These are phyloP conservation scores for Phialophora macrospora DNA, from an alignment of 2,329 filamentous ascomycete species.

Conservation along the genomic window DNA sequence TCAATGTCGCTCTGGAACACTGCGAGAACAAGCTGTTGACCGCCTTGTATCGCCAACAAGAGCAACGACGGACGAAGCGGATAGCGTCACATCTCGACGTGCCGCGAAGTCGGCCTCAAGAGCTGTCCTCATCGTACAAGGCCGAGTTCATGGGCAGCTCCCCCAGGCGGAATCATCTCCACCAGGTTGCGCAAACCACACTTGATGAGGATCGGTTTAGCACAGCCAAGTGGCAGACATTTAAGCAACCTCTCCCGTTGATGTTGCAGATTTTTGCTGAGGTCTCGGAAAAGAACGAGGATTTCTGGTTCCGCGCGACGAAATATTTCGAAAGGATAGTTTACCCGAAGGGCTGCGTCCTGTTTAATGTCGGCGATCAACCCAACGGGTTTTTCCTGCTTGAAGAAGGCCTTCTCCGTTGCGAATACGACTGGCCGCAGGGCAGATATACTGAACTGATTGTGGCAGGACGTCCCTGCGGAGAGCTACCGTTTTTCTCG, in stretches of 20 bases:
- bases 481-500: slow-evolving; percentile 94
- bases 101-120: slow-evolving; percentile 28
- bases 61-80: slow-evolving; percentile 47
- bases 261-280: slow-evolving; percentile 96
- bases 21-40: slow-evolving; percentile 94
- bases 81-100: slow-evolving; percentile 36
- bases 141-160: slow-evolving; percentile 69
- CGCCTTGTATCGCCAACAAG: slow-evolving; percentile 73
- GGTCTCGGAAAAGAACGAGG: slow-evolving; percentile 81
- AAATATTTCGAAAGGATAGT: slow-evolving; percentile 75
- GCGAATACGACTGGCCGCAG: slow-evolving; percentile 89
- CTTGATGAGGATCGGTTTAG: slow-evolving; percentile 67
- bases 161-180: slow-evolving; percentile 77
- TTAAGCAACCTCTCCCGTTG: slow-evolving; percentile 86
- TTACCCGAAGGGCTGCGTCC: slow-evolving; percentile 69
- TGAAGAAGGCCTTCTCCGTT: slow-evolving; percentile 84
- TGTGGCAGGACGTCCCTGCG: slow-evolving; percentile 90
- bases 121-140: slow-evolving; percentile 38
- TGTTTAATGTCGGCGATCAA: slow-evolving; percentile 77
- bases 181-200: slow-evolving; percentile 76
- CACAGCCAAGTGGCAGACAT: slow-evolving; percentile 75
- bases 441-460: slow-evolving; percentile 89
- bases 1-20: slow-evolving; percentile 90
- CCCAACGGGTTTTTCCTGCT: slow-evolving; percentile 88
- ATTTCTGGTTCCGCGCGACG: slow-evolving; percentile 88